phyloP scores from a whole-genome alignment of 306 rosid species.

The Abrus pulchellus region DNA sequence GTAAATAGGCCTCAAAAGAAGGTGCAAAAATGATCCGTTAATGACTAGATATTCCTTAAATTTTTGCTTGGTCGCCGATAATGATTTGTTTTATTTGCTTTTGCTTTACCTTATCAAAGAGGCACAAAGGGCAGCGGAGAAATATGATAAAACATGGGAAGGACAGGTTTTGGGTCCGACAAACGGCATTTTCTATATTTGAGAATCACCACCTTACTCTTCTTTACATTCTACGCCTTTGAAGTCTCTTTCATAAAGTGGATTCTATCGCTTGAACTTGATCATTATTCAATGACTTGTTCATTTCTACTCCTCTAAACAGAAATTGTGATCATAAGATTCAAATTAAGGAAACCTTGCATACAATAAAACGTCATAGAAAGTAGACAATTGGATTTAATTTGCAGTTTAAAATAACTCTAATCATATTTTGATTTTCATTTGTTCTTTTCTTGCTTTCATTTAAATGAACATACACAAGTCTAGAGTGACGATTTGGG shows the following conservation, averaged over 20 bases:
- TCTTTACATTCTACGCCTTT: conserved; percentile 44
- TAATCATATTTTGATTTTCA: too few species aligned
- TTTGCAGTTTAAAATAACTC: too few species aligned
- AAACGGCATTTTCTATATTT: conserved; percentile 42
- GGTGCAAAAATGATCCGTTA: conserved; percentile 42
- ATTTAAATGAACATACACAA: too few species aligned
- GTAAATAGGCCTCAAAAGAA: conserved; percentile 24
- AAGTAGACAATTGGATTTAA: too few species aligned
- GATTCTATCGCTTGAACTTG: conserved; percentile 28
- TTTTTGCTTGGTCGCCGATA: conserved; percentile 35
- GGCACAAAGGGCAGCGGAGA: conserved; percentile 13
- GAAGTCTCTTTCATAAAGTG: conserved; percentile 37
- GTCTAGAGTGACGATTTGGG: too few species aligned
- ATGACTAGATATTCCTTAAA: conserved; percentile 42
- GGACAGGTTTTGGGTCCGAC: conserved; percentile 51
- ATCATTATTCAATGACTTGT: neutral
- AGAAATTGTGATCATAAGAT: too few species aligned
- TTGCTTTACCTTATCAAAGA: conserved; percentile 40
- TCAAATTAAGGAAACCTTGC: too few species aligned
- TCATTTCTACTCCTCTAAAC: too few species aligned
- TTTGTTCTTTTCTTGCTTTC: too few species aligned
- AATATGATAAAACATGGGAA: conserved; percentile 32
- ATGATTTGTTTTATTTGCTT: conserved; percentile 43
- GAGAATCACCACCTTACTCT: conserved; percentile 45
- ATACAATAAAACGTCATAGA: too few species aligned